These are phyloP conservation scores for Lobosporangium transversale DNA, from an alignment of 192 early-diverging fungal genomes.

Conservation along the genomic window DNA sequence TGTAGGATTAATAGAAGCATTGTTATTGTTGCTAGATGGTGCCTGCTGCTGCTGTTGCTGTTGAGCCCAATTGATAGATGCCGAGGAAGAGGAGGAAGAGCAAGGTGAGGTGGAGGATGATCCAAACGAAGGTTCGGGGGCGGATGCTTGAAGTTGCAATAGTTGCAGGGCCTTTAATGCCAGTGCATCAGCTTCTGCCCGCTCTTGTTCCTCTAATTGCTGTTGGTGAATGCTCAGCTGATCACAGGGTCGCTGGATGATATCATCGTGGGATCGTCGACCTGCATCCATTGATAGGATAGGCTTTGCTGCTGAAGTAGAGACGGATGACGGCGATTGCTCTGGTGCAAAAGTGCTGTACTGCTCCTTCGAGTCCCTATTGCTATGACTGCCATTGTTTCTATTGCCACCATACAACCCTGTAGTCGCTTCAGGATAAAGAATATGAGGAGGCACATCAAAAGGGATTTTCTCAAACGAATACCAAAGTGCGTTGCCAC, in stretches of 20 bases:
- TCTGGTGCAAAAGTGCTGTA: slow-evolving; percentile 2
- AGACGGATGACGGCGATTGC: neutral
- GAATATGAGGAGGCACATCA: slow-evolving; percentile 43
- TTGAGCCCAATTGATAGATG: neutral
- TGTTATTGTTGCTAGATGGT: neutral
- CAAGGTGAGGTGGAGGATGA: slow-evolving; percentile 1
- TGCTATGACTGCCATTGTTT: neutral
- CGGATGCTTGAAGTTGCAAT: neutral
- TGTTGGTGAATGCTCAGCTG: slow-evolving; percentile 27
- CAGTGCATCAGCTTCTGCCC: slow-evolving; percentile 15
- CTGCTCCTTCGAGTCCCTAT: slow-evolving; percentile 8
- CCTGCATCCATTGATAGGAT: neutral
- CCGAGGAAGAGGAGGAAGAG: slow-evolving; percentile 9
- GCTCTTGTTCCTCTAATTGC: slow-evolving; percentile 31
- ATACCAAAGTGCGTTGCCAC: slow-evolving; percentile 29
- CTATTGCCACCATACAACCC: slow-evolving; percentile 17
- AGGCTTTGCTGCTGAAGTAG: neutral
- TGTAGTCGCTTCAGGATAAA: slow-evolving; percentile 31
- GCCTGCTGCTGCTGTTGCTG: slow-evolving; percentile 8
- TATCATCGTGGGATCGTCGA: slow-evolving; percentile 23
- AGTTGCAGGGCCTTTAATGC: slow-evolving; percentile 2
- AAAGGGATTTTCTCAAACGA: slow-evolving; percentile 52
- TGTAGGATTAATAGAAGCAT: neutral
- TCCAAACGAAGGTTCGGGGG: neutral
- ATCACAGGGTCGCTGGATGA: slow-evolving; percentile 32